These are phyloP conservation scores for Mycena vulgaris DNA, from an alignment of 768 basidiomycete species.

Conservation along the genomic window DNA sequence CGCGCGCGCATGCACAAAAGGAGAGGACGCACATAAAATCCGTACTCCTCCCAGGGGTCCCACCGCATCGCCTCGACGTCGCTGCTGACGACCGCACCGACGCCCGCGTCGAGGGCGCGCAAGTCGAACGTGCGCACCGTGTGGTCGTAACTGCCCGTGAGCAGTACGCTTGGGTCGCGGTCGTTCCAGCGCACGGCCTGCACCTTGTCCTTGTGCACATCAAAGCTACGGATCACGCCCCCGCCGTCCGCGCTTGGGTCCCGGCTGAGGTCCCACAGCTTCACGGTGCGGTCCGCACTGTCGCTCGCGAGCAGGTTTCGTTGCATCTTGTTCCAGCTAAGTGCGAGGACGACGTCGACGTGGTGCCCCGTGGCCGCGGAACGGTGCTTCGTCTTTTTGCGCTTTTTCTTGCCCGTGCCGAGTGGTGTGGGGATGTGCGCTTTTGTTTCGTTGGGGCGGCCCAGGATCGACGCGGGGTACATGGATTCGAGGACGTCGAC, in stretches of 20 bases:
- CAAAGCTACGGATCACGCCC: constrained; percentile 89
- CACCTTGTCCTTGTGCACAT: constrained; percentile 92
- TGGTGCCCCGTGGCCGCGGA: constrained; percentile 77
- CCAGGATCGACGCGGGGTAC: constrained; percentile 94
- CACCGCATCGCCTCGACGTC: constrained; percentile 96
- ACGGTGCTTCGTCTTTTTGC: constrained; percentile 86
- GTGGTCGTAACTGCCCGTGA: constrained; percentile 95
- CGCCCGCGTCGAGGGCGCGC: constrained; percentile 83
- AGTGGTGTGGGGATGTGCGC: constrained; percentile 83
- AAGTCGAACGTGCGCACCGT: constrained; percentile 97
- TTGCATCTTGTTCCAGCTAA: constrained; percentile 94
- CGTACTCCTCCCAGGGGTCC: constrained; percentile 94
- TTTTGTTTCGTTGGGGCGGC: constrained; percentile 87
- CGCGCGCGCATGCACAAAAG: not conserved
- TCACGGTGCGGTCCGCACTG: constrained; percentile 95
- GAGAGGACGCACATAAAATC: constrained; percentile 81
- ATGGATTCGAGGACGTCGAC: constrained; percentile 94
- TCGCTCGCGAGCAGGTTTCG: constrained; percentile 94
- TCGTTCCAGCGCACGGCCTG: constrained; percentile 98
- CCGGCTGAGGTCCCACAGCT: constrained; percentile 95
- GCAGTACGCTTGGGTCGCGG: constrained; percentile 87
- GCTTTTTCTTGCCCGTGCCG: constrained; percentile 98
- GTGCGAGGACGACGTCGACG: constrained; percentile 93
- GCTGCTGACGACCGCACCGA: constrained; percentile 88
- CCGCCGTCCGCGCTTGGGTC: constrained; percentile 67